Evolutionary conservation across 345 rosid species (phyloP), one percentile per base, ranked within the genome.

Genomic region (Leavenworthia alabamica): DNA sequence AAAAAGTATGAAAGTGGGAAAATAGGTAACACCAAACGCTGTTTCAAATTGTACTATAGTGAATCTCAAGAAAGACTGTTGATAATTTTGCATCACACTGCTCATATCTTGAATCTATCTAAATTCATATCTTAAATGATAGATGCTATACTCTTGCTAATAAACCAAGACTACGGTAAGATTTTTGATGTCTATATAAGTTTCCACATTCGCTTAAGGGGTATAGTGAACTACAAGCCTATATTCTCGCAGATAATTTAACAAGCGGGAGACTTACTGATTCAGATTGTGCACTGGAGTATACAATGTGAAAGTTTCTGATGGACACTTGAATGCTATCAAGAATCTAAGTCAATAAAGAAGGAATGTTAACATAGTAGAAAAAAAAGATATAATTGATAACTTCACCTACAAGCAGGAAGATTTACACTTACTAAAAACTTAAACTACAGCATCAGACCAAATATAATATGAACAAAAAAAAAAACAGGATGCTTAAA

Each of bases 311-410:
- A 45, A 91, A 84, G 73, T 83, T 86, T 78, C 72, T 83, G 66
- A 86, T 81, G 49, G 92, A 91, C 41, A 91, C 74, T 71, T 88
- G 86, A 66, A 91, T 88, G 75, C 82, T 82, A 77, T 88, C 96
- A 65, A 91, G 85, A 77, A 86, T 77, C 98, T 91, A 71, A 5
- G 46, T 69, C 67, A 43, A 44, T 22, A 64, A 43, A 58, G 24
- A 39, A 59, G 33, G 65, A 67, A 66, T 5, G 33, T 42, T 40
- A 68, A 44, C 11, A 60, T 9, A 13, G 63, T 44, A 58, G 19
- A 26, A 47, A 52, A 32, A 48, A 47, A 47, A 49, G 40, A 33
- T 40, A 58, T 17, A n/a, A 32, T 10, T 17, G n/a, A 43, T 54
- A 54, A 54, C 27, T 27, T 46, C 51, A 53, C 23, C 35, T 31